Percentiles rank a stretch among this genome's conserved stretches.
Evolutionary conservation across 139 green algal genomes (phyloP).

Genomic region (Choricystis sp.): DNA sequence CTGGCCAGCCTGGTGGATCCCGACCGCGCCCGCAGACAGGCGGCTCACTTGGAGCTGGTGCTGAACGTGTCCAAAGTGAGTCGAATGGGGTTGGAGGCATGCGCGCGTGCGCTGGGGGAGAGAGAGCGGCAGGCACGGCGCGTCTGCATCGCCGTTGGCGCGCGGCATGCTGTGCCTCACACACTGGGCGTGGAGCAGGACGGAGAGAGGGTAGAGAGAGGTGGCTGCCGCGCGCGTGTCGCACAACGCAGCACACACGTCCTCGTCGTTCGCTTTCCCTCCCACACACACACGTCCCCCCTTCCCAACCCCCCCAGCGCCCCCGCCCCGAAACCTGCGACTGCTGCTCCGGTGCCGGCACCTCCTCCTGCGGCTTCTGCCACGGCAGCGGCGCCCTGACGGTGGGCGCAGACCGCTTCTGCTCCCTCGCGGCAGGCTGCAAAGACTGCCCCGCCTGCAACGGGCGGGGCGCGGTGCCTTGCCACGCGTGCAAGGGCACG

Average conservation of each 20-base stretch:
- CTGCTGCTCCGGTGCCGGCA: slow-evolving; percentile 7
- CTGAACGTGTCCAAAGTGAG: not conserved
- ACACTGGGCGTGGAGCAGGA: not conserved
- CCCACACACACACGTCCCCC: not conserved
- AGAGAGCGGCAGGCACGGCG: not conserved
- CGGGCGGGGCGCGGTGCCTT: not conserved
- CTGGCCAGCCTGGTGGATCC: not conserved
- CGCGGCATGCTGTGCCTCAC: not conserved
- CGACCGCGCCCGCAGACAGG: not conserved
- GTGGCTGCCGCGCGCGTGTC: not conserved
- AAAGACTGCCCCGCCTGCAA: slow-evolving; percentile 17
- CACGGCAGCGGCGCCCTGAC: slow-evolving; percentile 10
- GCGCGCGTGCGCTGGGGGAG: not conserved
- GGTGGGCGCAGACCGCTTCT: slow-evolving; percentile 11
- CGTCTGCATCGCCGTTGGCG: not conserved
- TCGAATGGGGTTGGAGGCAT: too few relatives aligned
- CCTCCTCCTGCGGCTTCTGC: slow-evolving; percentile 8
- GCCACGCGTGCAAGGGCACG: not conserved
- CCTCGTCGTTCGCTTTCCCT: not conserved
- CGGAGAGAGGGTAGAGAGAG: not conserved
- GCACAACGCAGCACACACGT: not conserved
- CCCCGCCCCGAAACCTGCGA: slow-evolving; percentile 4
- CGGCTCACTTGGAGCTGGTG: not conserved
- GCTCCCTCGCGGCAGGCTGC: slow-evolving; percentile 8
- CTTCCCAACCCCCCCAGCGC: slow-evolving; percentile 6